Evolutionary conservation across 78 protist genomes (phyloP).

Genomic region (Bodo saltans): DNA sequence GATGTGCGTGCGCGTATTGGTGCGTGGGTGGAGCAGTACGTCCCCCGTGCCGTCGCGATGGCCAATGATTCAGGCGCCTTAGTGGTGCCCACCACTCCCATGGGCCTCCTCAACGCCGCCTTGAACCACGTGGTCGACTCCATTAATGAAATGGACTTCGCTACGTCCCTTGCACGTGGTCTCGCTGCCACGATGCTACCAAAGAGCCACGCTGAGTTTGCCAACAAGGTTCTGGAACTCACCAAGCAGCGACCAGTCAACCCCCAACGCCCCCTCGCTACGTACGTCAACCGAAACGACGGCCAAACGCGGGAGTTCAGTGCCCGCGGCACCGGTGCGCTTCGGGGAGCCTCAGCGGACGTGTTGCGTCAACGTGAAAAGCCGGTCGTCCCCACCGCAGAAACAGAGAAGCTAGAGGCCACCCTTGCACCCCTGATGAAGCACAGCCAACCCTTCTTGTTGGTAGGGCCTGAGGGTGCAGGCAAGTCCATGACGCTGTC

Average conservation of each 20-base stretch:
- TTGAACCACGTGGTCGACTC: slow-evolving; percentile 47
- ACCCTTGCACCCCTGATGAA: slow-evolving; percentile 36
- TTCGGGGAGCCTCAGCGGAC: background rate
- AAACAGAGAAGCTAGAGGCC: slow-evolving; percentile 16
- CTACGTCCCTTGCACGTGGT: slow-evolving; percentile 44
- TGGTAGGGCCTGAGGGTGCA: slow-evolving; percentile 56
- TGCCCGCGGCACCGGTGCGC: background rate
- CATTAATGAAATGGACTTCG: slow-evolving; percentile 31
- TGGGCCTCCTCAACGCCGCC: slow-evolving; percentile 39
- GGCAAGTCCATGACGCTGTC: slow-evolving; percentile 63
- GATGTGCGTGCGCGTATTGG: background rate
- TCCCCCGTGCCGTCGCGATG: slow-evolving; percentile 38
- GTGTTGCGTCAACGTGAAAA: background rate
- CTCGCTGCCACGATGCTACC: slow-evolving; percentile 36
- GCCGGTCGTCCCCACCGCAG: slow-evolving; percentile 49
- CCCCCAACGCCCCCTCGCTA: slow-evolving; percentile 34
- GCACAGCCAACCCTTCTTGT: background rate
- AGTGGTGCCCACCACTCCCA: background rate
- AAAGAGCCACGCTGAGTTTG: slow-evolving; percentile 27
- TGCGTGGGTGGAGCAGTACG: background rate
- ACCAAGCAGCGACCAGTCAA: slow-evolving; percentile 20
- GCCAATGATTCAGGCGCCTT: background rate
- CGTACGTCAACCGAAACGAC: background rate
- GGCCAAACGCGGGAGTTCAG: background rate
- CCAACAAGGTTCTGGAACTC: slow-evolving; percentile 10